phyloP scores from a whole-genome alignment of 257 asterid species.

The Lycium barbarum region DNA sequence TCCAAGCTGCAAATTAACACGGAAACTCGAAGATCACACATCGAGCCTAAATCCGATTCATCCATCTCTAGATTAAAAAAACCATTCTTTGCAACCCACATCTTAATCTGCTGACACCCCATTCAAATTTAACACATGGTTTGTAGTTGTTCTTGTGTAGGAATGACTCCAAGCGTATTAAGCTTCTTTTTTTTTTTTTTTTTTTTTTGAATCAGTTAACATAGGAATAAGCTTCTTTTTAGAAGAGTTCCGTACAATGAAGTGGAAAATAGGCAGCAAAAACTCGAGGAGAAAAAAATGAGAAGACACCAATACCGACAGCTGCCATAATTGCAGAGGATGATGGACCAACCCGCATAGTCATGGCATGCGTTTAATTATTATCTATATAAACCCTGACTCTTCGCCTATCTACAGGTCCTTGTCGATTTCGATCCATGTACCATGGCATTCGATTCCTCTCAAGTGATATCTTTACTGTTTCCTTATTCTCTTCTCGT shows the following conservation, averaged over 20 bases:
- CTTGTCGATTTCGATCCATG: slow-evolving; percentile 48
- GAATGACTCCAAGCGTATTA: not conserved
- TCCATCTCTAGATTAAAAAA: not conserved
- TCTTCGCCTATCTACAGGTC: slow-evolving; percentile 44
- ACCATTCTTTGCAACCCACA: not conserved
- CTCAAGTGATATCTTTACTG: slow-evolving; percentile 37
- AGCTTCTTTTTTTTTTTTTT: no score
- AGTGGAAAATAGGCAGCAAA: no score
- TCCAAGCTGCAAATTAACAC: not conserved
- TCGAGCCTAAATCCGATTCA: not conserved
- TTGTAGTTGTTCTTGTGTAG: not conserved
- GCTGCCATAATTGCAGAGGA: not conserved
- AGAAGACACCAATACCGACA: no score
- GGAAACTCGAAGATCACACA: not conserved
- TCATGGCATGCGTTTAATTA: slow-evolving; percentile 30
- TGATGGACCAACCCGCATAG: not conserved
- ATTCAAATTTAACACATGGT: not conserved
- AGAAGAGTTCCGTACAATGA: no score
- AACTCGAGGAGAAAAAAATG: no score
- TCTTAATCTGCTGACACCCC: not conserved
- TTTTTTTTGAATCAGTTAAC: no score
- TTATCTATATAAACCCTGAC: slow-evolving; percentile 32
- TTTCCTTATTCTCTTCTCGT: slow-evolving; percentile 49
- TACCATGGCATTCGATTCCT: slow-evolving; percentile 42
- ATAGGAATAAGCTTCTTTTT: no score